Percentiles rank a stretch among this genome's conserved stretches.
phyloP scores from a whole-genome alignment of 1,284 basidiomycete species.

The Ganoderma sinense region DNA sequence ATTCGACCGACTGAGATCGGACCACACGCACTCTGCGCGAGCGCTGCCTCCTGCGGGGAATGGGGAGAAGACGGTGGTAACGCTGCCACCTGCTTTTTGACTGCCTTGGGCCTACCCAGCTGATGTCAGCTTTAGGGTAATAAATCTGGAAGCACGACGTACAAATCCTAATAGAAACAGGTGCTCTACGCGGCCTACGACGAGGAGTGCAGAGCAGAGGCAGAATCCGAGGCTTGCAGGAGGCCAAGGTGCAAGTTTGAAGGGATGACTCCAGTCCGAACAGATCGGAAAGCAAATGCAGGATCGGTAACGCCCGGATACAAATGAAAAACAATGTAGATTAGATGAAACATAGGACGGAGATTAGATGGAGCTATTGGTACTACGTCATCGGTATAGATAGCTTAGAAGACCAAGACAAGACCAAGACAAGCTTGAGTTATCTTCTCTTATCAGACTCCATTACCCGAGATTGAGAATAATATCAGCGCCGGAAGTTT shows the following conservation, averaged over 20 bases:
- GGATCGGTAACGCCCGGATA: background rate
- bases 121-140: background rate
- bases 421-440: too few relatives aligned
- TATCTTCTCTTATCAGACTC: background rate
- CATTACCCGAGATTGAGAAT: background rate
- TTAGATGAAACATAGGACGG: background rate
- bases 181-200: background rate
- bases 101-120: background rate
- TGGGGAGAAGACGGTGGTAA: background rate
- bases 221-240: background rate
- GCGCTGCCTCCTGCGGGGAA: background rate
- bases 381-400: background rate
- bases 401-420: too few relatives aligned
- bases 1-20: constrained; percentile 8
- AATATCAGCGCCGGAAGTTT: background rate
- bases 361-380: background rate
- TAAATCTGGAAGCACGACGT: background rate
- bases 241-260: background rate
- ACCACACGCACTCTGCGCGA: background rate
- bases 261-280: background rate
- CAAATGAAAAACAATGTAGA: background rate
- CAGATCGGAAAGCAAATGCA: background rate
- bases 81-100: background rate
- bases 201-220: background rate
- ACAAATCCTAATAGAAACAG: background rate